A percentile compares a stretch with the other conserved stretches of the same genome.
Evolutionary conservation across 2,329 filamentous ascomycete species (phyloP).

Genomic region (Hymenotorrendiella dingleyae): DNA sequence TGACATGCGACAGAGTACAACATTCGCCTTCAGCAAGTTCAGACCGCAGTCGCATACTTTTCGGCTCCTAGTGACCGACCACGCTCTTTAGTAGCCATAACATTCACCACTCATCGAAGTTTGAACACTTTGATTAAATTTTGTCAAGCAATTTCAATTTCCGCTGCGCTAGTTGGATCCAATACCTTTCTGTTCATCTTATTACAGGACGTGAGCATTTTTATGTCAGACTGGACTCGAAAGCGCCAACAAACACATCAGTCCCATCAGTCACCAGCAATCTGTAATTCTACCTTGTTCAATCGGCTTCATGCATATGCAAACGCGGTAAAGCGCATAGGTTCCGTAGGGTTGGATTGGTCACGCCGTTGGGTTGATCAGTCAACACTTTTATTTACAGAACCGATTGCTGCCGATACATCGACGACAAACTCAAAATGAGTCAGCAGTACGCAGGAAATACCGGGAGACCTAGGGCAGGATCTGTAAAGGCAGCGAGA

Average conservation of each 20-base stretch:
- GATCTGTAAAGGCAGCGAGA: constrained; percentile 49
- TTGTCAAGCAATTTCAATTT: no score
- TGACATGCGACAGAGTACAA: constrained; percentile 16
- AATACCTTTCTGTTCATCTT: not conserved
- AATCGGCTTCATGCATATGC: constrained; percentile 29
- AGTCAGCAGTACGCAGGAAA: constrained; percentile 25
- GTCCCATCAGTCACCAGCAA: constrained; percentile 11
- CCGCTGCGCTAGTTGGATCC: constrained; percentile 3
- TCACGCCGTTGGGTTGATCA: constrained; percentile 9
- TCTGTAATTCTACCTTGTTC: constrained; percentile 11
- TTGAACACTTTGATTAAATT: no score
- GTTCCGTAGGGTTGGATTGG: constrained; percentile 18
- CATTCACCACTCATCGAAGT: constrained; percentile 16
- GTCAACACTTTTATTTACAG: constrained; percentile 13
- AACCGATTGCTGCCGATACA: constrained; percentile 1
- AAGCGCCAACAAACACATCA: constrained; percentile 1
- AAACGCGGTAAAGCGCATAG: constrained; percentile 22
- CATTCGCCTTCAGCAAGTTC: constrained; percentile 11
- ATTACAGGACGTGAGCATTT: no score
- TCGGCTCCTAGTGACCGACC: constrained; percentile 27
- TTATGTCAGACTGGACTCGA: constrained; percentile 9
- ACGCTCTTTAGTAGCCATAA: constrained; percentile 26
- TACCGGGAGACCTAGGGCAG: constrained; percentile 23
- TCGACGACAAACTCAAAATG: constrained; percentile 13
- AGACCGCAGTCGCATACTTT: constrained; percentile 20